Base-by-base conservation (phyloP, 441 rosid genomes). In the Omphalea diandra region DNA sequence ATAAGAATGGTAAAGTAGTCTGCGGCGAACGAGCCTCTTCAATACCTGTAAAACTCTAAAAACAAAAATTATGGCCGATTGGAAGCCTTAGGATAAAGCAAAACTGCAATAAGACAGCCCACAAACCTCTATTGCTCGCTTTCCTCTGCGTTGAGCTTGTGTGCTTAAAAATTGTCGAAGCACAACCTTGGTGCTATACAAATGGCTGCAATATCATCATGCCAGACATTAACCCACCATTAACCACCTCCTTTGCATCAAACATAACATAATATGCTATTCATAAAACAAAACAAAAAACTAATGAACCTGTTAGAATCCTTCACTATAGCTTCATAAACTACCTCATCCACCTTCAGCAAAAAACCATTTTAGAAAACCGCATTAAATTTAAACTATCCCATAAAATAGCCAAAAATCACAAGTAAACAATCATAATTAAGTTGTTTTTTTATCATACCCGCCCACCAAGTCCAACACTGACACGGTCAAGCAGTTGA, bases 61-160 rank as follows among this genome's bases (percentile, higher is more conserved):
- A 40, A 53, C 46, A 24, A 65, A 35, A 72, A 33, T 32, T 50
- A 58, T 40, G 58, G 29, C 62, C 67, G 7, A 32, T 27, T 17
- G 29, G n/a, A 67, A 70, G 26, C 40, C 61, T 58, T 27, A n/a
- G 33, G 43, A 11, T n/a, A n/a, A 24, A 41, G 32, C 27, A 36
- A 31, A 57, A 12, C 9, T 9, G 17, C 33, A 15, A 44, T 22
- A 8, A 40, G 59, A 56, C 22, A 58, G 44, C 46, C 55, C 22
- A 69, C 75, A 64, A 76, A 94, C 98, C 94, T 94, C 87, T 17
- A 94, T 90, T 4, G 99, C 94, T 62, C 98, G 87, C 82, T 83
- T n/a, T 64, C 99, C 99, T 65, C 99, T 84, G 31, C 96, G 89
- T 67, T 88, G 91, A 65, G 98, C 97, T 75, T 83, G 94, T 66